Base-by-base conservation (phyloP, 2,329 filamentous ascomycete genomes). In the Alternaria rosae region DNA sequence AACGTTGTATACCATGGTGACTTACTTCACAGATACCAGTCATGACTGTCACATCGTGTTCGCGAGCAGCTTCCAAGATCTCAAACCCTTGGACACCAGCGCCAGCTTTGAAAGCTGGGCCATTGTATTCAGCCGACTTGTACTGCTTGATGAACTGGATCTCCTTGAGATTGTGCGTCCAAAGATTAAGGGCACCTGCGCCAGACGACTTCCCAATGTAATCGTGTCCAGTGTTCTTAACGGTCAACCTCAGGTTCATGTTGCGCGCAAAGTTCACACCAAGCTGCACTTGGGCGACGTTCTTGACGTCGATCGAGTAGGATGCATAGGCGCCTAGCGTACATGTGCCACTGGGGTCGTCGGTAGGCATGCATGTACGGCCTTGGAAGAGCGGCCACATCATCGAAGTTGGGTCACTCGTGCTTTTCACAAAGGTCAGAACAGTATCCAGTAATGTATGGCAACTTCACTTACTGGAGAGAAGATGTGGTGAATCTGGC, bases 111-210 rank as follows among this genome's bases (percentile, higher is more conserved):
- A 76, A 59, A 1, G 70, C 75, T 1, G 61, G 60, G 2, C 75
- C 75, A 9, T 26, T 54, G 51, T 76, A 75, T 1, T 54, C 30
- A 1, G 45, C 3, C 25, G 45, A 61, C 3, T 51, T 26, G 42
- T 68, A 72, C 17, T 71, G 41, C n/a, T 54, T 5, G 10, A 67
- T 43, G 28, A 69, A 59, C 25, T 60, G 11, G 12, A 66, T 57
- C 4, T 48, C 38, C n/a, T 76, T 77, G 5, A 77, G 53, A 26
- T 74, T 59, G 28, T 76, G 74, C 1, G 70, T 76, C 75, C 75
- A 78, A 11, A 77, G 43, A n/a, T 53, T 64, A 7, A 77, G 64
- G 0, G 71, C 56, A 7, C 71, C 72, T 7, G 65, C 66, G 17
- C 73, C 75, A 10, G 65, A 69, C 1, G 72, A 74, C 47, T 69